These are phyloP conservation scores for Rhodotorula sp. DNA, from an alignment of 1,284 basidiomycete genomes.

Conservation along the genomic window DNA sequence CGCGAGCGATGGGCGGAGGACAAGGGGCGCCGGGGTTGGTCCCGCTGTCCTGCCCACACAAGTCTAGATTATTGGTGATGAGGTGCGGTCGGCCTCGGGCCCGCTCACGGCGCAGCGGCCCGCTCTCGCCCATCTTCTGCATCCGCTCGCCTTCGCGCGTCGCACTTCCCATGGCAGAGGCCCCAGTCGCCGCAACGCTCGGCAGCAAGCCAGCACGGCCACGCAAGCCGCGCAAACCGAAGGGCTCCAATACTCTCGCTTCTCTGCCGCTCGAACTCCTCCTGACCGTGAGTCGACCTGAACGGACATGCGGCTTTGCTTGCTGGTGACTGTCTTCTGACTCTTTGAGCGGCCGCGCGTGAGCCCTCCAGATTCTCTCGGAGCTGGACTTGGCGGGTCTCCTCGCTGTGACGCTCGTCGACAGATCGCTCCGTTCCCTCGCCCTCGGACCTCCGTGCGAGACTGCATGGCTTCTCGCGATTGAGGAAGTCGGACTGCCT, in stretches of 20 bases:
- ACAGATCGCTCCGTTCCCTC: neutral
- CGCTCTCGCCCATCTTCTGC: no score
- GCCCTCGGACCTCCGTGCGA: neutral
- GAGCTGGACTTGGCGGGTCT: slow-evolving; percentile 14
- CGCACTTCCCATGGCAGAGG: no score
- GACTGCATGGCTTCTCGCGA: slow-evolving; percentile 3
- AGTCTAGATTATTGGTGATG: no score
- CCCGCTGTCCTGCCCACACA: no score
- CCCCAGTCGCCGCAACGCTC: no score
- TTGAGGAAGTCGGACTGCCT: slow-evolving; percentile 1
- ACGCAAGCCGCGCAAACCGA: neutral
- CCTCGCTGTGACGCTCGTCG: slow-evolving; percentile 14
- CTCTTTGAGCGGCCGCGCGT: neutral
- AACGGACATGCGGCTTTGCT: neutral
- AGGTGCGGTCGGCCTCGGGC: no score
- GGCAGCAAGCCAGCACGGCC: no score
- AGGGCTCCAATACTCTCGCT: neutral
- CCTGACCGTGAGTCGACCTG: slow-evolving; percentile 11
- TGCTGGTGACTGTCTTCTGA: neutral
- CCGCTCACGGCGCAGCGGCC: no score
- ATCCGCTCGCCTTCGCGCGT: no score
- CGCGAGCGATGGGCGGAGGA: no score
- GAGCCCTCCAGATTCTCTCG: slow-evolving; percentile 3
- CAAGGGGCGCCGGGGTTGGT: no score
- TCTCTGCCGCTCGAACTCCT: slow-evolving; percentile 23